Evolutionary conservation across 176 grass and related monocot genomes (phyloP).

Genomic region (Echinochloa phyllopogon): DNA sequence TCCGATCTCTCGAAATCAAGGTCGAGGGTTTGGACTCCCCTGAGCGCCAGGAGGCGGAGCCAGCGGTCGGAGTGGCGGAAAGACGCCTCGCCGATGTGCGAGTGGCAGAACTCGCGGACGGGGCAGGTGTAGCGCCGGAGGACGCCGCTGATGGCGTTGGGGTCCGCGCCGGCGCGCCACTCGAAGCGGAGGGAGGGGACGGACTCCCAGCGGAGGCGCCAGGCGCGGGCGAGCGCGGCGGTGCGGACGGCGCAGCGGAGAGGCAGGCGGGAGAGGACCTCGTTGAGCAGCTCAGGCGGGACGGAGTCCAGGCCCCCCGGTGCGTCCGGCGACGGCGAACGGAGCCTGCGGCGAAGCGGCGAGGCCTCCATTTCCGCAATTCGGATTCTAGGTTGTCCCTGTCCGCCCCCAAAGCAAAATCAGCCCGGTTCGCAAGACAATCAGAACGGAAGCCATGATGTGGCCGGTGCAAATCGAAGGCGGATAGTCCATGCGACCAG

Average conservation of each 20-base stretch:
- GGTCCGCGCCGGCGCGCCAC: background rate
- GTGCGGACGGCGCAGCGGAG: background rate
- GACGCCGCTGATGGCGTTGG: background rate
- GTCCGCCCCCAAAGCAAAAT: background rate
- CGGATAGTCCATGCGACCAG: background rate
- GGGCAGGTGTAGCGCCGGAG: background rate
- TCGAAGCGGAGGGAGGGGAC: background rate
- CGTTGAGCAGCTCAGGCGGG: background rate
- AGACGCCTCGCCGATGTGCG: background rate
- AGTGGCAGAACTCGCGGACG: constrained; percentile 4
- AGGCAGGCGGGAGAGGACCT: constrained; percentile 1
- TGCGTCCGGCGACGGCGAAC: background rate
- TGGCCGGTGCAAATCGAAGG: background rate
- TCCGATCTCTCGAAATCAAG: background rate
- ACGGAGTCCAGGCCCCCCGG: background rate
- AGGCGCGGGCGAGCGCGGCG: background rate
- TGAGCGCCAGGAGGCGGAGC: constrained; percentile 9
- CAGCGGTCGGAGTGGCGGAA: background rate
- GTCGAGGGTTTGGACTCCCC: background rate
- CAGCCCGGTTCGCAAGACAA: background rate
- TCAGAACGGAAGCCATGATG: background rate
- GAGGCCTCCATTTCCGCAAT: background rate
- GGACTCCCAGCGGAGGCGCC: constrained; percentile 26
- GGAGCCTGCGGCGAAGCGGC: background rate
- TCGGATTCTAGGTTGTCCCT: background rate